phyloP scores from a whole-genome alignment of 495 filamentous ascomycete species.

The Neurospora sp. region DNA sequence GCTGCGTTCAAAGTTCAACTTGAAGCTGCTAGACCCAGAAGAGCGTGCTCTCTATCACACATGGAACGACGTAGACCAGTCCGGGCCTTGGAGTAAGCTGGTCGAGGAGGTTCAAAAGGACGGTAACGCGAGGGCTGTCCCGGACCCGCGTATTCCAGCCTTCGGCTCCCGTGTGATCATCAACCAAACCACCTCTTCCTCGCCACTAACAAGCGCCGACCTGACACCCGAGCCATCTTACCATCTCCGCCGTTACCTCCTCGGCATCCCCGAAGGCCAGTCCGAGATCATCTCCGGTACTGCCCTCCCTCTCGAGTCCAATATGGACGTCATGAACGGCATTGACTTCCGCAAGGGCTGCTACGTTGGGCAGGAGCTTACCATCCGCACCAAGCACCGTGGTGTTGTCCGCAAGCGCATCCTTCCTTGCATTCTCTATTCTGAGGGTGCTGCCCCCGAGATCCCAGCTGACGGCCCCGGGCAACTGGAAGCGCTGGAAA shows the following conservation, averaged over 20 bases:
- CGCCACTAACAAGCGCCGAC: constrained; percentile 13
- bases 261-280: constrained; percentile 78
- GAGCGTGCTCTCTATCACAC: constrained; percentile 56
- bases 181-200: constrained; percentile 23
- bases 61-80: constrained; percentile 36
- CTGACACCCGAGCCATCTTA: constrained; percentile 37
- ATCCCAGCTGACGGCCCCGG: not conserved
- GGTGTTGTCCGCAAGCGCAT: constrained; percentile 88
- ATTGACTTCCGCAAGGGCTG: constrained; percentile 94
- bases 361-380: constrained; percentile 94
- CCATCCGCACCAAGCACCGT: constrained; percentile 85
- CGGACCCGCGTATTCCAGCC: constrained; percentile 56
- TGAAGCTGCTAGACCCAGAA: constrained; percentile 50
- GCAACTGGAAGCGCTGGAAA: constrained; percentile 17
- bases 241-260: constrained; percentile 59
- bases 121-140: constrained; percentile 17
- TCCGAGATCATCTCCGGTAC: constrained; percentile 17
- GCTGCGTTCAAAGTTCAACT: constrained; percentile 63
- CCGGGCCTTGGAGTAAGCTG: not conserved
- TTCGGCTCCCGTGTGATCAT: constrained; percentile 45
- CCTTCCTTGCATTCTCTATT: constrained; percentile 73
- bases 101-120: not conserved
- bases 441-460: constrained; percentile 6
- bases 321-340: constrained; percentile 71
- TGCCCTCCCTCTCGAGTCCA: constrained; percentile 33